Evolutionary conservation across 331 rosid species (phyloP), one percentile per base, ranked within the genome.

Genomic region (Rosa hybrid): DNA sequence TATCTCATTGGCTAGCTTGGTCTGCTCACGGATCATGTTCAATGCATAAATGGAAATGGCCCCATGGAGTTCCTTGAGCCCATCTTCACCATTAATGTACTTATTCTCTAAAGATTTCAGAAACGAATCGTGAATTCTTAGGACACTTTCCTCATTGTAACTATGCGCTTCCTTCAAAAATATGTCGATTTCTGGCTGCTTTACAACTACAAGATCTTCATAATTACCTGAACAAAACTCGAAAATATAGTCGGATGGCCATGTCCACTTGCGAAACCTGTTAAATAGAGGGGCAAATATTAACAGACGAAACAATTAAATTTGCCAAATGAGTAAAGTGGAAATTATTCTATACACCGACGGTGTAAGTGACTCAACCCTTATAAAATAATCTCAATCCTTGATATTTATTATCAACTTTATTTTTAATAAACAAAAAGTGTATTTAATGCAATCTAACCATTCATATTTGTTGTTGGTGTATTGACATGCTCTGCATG

Each of bases 121-220:
- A 1, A 62, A 25, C 18, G 41, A 11, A 63, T 1, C 20, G 0
- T 27, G 0, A 34, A 63, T 30, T 0, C 0, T 0, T 5, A 0
- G 2, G 42, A 0, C 9, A 0, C 1, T 1, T 0, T 0, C 0
- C 69, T 63, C 69, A 25, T 0, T 6, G 0, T 0, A 0, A 6
- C 7, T 0, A 4, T 63, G 68, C 7, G 27, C 4, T 0, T 5
- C 0, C 1, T 63, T 2, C 68, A 20, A 27, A 63, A 4, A 4
- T 4, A 0, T 0, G 39, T 25, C 39, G 1, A 25, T 62, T 60
- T 3, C 3, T 8, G 1, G 8, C 8, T 57, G 25, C 12, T n/a
- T 5, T 57, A 7, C 9, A 3, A 34, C 3, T 30, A 30, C 38
- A 34, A 0, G 4, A 34, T 0, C 38, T 3, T 34, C 0, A 34